Percentiles rank a stretch among this genome's conserved stretches.
phyloP scores from a whole-genome alignment of 306 rosid genomes.

The Prunus mume region DNA sequence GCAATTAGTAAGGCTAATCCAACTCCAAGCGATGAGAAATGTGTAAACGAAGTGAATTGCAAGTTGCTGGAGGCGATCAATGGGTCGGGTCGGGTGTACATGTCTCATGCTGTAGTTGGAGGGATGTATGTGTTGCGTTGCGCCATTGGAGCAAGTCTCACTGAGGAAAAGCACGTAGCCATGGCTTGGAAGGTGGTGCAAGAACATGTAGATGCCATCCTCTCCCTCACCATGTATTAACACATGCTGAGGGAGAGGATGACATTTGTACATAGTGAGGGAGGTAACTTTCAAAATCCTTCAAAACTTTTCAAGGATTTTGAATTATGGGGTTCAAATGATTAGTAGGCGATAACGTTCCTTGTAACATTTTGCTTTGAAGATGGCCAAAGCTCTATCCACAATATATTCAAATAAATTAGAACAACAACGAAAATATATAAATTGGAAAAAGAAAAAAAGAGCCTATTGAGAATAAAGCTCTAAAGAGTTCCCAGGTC shows the following conservation, averaged over 20 bases:
- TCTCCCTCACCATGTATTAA: background rate
- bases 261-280: too few species aligned
- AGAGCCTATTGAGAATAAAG: too few species aligned
- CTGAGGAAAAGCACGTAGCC: constrained; percentile 39
- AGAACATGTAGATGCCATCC: constrained; percentile 22
- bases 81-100: constrained; percentile 36
- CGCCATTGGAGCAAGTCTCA: constrained; percentile 45
- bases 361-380: too few species aligned
- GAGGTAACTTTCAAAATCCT: too few species aligned
- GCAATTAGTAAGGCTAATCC: background rate
- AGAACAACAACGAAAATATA: too few species aligned
- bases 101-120: constrained; percentile 42
- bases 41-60: constrained; percentile 22
- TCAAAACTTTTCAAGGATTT: too few species aligned
- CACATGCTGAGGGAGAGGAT: background rate
- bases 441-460: too few species aligned
- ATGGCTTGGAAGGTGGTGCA: constrained; percentile 46
- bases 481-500: too few species aligned
- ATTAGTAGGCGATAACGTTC: too few species aligned
- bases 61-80: constrained; percentile 44
- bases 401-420: too few species aligned
- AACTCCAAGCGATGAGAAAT: background rate
- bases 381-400: too few species aligned
- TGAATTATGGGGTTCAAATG: too few species aligned
- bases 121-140: constrained; percentile 34